Evolutionary conservation across 1,284 basidiomycete genomes (phyloP), one percentile per base, ranked within the genome.

Genomic region (Taiwanofungus camphoratus): DNA sequence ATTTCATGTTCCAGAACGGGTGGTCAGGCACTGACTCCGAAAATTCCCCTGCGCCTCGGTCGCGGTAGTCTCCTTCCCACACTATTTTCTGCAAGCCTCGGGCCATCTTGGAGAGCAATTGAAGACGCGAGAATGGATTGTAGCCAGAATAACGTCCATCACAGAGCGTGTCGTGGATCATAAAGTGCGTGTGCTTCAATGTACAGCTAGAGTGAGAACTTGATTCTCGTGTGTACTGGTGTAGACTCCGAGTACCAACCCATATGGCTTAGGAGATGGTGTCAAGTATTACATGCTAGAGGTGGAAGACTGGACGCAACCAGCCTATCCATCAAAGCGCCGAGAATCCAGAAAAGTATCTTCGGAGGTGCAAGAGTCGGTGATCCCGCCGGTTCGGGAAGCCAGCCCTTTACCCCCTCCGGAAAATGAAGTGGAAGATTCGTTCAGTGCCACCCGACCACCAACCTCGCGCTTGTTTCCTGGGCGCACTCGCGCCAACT

Each of bases 221-320:
- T 26, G 42, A 22, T 39, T 42, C 22, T 44, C 5, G 9, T 18
- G 22, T 35, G 22, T 11, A 19, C 40, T 21, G 45, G 45, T 52
- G 46, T 49, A 90, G 87, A 81, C 87, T 59, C 77, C 81, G 21
- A 71, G 67, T 20, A 85, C 78, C 40, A 87, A 86, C 60, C 79
- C 84, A 16, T 88, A 86, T 60, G 81, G 88, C 6, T 74, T 97
- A 2, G 85, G 89, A 1, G 88, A 93, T 53, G 92, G 92, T 9
- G 79, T 94, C 45, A 91, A 92, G 55, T 97, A 92, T 59, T 93
- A 89, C 63, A 84, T 92, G 75, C 79, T 96, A 13, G 87, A 94
- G 59, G 92, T 94, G 4, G 93, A 96, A 60, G 89, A 92, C 56
- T 93, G 89, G 84, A 89, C 85, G 2, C 87, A 87, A 53, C 79